Base-by-base conservation (phyloP, 2,329 filamentous ascomycete species). In the Mycosphaerella sp. region DNA sequence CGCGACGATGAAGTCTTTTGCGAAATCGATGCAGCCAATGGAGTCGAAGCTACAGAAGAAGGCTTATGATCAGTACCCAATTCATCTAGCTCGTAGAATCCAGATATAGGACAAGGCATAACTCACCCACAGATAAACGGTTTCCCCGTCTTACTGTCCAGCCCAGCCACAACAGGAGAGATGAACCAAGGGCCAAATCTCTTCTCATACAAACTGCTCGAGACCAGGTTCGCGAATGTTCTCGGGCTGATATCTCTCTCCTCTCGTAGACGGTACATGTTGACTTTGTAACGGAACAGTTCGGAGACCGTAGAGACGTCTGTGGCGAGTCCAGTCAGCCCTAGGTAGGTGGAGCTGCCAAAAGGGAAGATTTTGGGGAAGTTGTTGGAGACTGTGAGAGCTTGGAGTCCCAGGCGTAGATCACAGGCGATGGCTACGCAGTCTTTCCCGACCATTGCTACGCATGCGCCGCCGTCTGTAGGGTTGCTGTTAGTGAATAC, bases 311-410 rank as follows among this genome's bases (percentile, higher is more conserved):
- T 97, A 62, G 82, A 83, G 62, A 98, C 90, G 73, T 98, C 93
- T 66, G 93, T 98, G 58, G 93, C 93, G 48, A 98, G 87, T 53
- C 93, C 93, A 4, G 93, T 97, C 58, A 98, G 84, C 53, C 93
- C 93, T 36, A 98, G 87, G 76, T 95, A 96, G 67, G 93, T 89
- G 69, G 92, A 89, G 69, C 76, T 73, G 63, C 89, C 90, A 80
- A 95, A 97, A 74, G 86, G 84, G 84, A 97, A 97, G 80, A 98
- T 89, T 80, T 98, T 98, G 78, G 93, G 93, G 80, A 97, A 97
- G 85, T 97, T 93, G 85, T 98, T 98, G 73, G 90, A 96, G 56
- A 98, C 88, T 60, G 93, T 98, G 70, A 98, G 81, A 70, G 93
- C 82, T 78, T 98, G 93, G 70, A 97, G 85, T 68, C 93, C 93